Percentiles rank a stretch among this genome's conserved stretches.
phyloP scores from a whole-genome alignment of 2,329 filamentous ascomycete species.

The Cercospora citrullina region DNA sequence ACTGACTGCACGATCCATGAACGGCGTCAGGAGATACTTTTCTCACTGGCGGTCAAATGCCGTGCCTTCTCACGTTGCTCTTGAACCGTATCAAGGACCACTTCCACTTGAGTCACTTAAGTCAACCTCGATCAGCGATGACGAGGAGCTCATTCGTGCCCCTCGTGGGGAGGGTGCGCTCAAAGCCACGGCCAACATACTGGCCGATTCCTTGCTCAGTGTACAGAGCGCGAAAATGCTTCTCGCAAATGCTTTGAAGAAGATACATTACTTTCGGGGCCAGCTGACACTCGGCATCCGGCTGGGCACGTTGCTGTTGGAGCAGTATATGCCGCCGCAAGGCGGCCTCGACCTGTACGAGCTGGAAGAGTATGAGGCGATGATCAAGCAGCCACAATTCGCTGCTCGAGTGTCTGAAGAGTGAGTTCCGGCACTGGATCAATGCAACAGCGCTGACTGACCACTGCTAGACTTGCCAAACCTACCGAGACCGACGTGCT shows the following conservation, averaged over 20 bases:
- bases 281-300: conserved; percentile 38
- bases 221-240: conserved; percentile 21
- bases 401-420: conserved; percentile 36
- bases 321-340: conserved; percentile 26
- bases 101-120: background rate
- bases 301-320: conserved; percentile 40
- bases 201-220: conserved; percentile 4
- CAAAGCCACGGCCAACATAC: background rate
- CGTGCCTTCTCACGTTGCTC: conserved; percentile 24
- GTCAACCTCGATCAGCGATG: background rate
- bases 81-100: conserved; percentile 22
- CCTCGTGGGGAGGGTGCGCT: background rate
- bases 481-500: conserved; percentile 23
- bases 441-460: conserved; percentile 3
- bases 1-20: conserved; percentile 38
- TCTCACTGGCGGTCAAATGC: conserved; percentile 27
- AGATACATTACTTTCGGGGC: conserved; percentile 40
- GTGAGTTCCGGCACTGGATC: conserved; percentile 27
- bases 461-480: conserved; percentile 34
- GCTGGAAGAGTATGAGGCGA: conserved; percentile 37
- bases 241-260: conserved; percentile 31
- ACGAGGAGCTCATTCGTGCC: background rate
- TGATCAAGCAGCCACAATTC: conserved; percentile 37
- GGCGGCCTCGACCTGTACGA: conserved; percentile 26
- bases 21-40: conserved; percentile 32